phyloP scores from a whole-genome alignment of 176 grass and related monocot genomes.

The Aegilops sharonensis region DNA sequence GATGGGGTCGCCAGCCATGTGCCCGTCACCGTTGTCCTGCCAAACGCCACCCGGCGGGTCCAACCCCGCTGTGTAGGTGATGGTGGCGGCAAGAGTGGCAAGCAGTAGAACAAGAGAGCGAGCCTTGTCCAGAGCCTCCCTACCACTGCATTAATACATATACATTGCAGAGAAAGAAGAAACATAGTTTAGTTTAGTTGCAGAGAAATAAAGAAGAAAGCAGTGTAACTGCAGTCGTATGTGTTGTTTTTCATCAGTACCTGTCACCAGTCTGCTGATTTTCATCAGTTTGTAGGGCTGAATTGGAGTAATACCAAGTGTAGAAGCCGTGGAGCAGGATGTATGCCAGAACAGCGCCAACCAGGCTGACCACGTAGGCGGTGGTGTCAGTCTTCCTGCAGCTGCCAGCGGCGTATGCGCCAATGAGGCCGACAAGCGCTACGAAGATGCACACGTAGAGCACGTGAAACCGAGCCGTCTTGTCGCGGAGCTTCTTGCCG shows the following conservation, averaged over 20 bases:
- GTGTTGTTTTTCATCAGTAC: too few species aligned
- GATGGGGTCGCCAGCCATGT: conserved; percentile 14
- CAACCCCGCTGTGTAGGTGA: conserved; percentile 47
- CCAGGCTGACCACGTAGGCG: background rate
- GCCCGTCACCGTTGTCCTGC: background rate
- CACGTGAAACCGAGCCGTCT: background rate
- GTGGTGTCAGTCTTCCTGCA: background rate
- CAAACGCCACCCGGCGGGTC: conserved; percentile 42
- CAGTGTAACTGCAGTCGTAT: background rate
- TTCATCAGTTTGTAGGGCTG: background rate
- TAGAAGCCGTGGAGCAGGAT: background rate
- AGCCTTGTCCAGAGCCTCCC: background rate
- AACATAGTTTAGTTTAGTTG: background rate
- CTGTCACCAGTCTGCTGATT: background rate
- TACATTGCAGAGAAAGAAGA: background rate
- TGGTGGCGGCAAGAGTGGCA: conserved; percentile 26
- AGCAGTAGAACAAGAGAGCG: conserved; percentile 31
- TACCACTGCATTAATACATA: background rate
- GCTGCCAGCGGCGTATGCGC: conserved; percentile 15
- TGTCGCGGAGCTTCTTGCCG: background rate
- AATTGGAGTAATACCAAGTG: too few species aligned
- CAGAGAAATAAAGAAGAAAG: background rate
- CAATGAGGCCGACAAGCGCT: background rate
- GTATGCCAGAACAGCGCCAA: background rate
- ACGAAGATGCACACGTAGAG: background rate